A percentile compares a stretch with the other conserved stretches of the same genome.
phyloP scores from a whole-genome alignment of 495 filamentous ascomycete genomes.

The Penicillium roqueforti region DNA sequence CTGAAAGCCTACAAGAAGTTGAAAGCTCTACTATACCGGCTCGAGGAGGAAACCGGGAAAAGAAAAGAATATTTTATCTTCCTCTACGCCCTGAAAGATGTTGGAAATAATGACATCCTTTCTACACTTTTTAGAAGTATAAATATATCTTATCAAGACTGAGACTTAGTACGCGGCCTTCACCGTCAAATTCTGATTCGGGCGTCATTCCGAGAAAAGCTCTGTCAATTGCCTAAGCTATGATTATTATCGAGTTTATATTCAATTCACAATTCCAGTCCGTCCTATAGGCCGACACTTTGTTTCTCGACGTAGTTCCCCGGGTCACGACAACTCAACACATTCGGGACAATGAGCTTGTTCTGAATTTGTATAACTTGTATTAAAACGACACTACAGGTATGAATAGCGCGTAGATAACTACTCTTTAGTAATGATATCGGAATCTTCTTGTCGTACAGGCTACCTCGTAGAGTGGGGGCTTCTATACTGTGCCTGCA shows the following conservation, averaged over 20 bases:
- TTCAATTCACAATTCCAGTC: slow-evolving; percentile 11
- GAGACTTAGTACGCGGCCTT: slow-evolving; percentile 4
- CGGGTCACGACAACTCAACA: background rate
- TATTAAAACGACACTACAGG: background rate
- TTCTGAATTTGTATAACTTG: background rate
- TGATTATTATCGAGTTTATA: background rate
- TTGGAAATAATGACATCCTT: background rate
- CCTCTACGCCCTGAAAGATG: background rate
- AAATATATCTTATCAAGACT: background rate
- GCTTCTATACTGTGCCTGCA: background rate
- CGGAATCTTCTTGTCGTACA: background rate
- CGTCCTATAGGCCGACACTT: slow-evolving; percentile 19
- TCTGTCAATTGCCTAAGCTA: background rate
- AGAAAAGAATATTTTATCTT: background rate
- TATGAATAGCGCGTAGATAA: background rate
- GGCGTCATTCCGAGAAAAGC: slow-evolving; percentile 3
- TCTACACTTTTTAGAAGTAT: background rate
- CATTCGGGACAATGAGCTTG: slow-evolving; percentile 1
- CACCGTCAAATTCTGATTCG: slow-evolving; percentile 16
- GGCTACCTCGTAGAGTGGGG: background rate
- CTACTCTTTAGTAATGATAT: background rate
- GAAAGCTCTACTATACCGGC: background rate
- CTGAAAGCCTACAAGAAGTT: slow-evolving; percentile 1
- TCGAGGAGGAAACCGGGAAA: background rate
- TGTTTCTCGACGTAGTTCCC: slow-evolving; percentile 3